Conservation (phyloP, 2,329 filamentous ascomycete species). For the Ophidiomyces ophidiicola region DNA sequence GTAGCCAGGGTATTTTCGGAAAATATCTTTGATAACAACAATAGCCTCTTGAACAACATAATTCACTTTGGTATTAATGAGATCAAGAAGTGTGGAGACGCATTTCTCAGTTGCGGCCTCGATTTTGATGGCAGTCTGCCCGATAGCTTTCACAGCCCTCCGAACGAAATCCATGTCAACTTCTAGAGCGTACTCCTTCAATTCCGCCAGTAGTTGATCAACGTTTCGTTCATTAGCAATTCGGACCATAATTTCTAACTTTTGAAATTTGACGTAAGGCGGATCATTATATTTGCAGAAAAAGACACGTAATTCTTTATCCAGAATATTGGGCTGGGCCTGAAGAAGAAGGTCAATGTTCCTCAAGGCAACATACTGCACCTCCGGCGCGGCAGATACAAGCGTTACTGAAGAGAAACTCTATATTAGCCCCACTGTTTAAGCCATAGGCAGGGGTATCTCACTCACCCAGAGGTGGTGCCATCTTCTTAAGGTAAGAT, state of each 20-base stretch:
- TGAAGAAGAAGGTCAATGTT: slow-evolving; percentile 95
- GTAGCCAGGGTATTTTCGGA: slow-evolving; percentile 93
- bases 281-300: slow-evolving; percentile 99
- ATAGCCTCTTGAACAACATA: slow-evolving; percentile 98
- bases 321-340: slow-evolving; percentile 89
- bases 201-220: slow-evolving; percentile 81
- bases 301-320: slow-evolving; percentile 94
- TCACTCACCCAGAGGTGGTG: slow-evolving; percentile 68
- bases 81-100: slow-evolving; percentile 80
- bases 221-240: slow-evolving; percentile 97
- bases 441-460: neutral
- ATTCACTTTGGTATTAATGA: slow-evolving; percentile 96
- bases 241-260: slow-evolving; percentile 97
- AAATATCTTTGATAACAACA: slow-evolving; percentile 98
- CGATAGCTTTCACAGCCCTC: slow-evolving; percentile 87
- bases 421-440: slow-evolving; percentile 11
- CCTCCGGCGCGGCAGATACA: slow-evolving; percentile 87
- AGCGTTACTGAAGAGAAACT: slow-evolving; percentile 67
- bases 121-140: slow-evolving; percentile 97
- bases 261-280: slow-evolving; percentile 92
- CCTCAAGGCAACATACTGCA: slow-evolving; percentile 89
- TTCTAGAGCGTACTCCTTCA: slow-evolving; percentile 95
- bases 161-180: slow-evolving; percentile 99
- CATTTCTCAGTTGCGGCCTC: slow-evolving; percentile 90
- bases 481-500: slow-evolving; percentile 96